phyloP scores from a whole-genome alignment of 495 filamentous ascomycete genomes.

The Aspergillus wentii region DNA sequence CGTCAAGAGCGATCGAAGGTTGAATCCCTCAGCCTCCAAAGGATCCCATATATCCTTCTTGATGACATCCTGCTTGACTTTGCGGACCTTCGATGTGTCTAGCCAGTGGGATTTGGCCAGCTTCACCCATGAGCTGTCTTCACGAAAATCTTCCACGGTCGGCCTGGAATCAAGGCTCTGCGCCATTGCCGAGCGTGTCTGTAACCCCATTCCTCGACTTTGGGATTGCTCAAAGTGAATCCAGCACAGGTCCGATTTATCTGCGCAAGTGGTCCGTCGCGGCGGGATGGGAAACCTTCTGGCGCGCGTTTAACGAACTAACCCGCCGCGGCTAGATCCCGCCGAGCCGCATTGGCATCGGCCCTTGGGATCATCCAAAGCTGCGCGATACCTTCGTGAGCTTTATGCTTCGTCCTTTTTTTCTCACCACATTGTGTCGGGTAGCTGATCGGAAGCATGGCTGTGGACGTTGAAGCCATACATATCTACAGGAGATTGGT shows the following conservation, averaged over 20 bases:
- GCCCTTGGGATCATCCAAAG: slow-evolving; percentile 1
- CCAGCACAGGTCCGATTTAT: slow-evolving; percentile 22
- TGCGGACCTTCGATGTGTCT: slow-evolving; percentile 57
- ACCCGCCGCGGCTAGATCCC: slow-evolving; percentile 15
- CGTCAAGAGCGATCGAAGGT: slow-evolving; percentile 68
- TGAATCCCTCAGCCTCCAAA: slow-evolving; percentile 75
- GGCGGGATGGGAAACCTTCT: slow-evolving; percentile 18
- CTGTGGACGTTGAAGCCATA: slow-evolving; percentile 50
- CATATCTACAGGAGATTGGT: slow-evolving; percentile 51
- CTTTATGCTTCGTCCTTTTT: too few relatives aligned
- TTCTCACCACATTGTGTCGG: not conserved
- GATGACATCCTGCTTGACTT: slow-evolving; percentile 79
- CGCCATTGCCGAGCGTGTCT: slow-evolving; percentile 38
- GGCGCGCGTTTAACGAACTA: slow-evolving; percentile 19
- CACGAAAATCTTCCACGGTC: slow-evolving; percentile 64
- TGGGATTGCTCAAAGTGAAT: slow-evolving; percentile 21
- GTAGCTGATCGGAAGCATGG: slow-evolving; percentile 35
- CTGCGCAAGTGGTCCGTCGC: slow-evolving; percentile 23
- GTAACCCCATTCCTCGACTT: slow-evolving; percentile 29
- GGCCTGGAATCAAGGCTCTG: slow-evolving; percentile 48
- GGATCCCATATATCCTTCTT: slow-evolving; percentile 89
- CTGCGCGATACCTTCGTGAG: too few relatives aligned
- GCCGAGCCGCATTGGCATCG: slow-evolving; percentile 27
- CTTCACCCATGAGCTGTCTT: slow-evolving; percentile 75
- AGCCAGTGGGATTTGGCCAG: slow-evolving; percentile 85